A percentile compares a stretch with the other conserved stretches of the same genome.
Conservation (phyloP, 176 grass and related monocot genomes). For the Hordeum vulgare region MorexV3_pseudomolecules_assembly NC_058519.1:12559653-12560152, state of each 20-base stretch:
- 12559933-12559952: not conserved
- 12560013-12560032: no score
- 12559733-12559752: no score
- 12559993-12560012: no score
- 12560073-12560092: no score
- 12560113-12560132: no score
- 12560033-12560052: no score
- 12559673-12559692: slow-evolving; percentile 59
- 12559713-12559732: slow-evolving; percentile 8
- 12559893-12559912: slow-evolving; percentile 22
- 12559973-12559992: slow-evolving; percentile 13
- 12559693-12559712: slow-evolving; percentile 48
- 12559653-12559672: slow-evolving; percentile 63
- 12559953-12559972: slow-evolving; percentile 10
- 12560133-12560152: no score
- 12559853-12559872: slow-evolving; percentile 62
- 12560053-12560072: no score
- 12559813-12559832: slow-evolving; percentile 47
- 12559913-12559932: slow-evolving; percentile 26
- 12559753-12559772: no score
- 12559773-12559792: no score
- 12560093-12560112: no score
- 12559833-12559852: slow-evolving; percentile 43
- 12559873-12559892: slow-evolving; percentile 41
- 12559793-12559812: no score